Percentiles rank a stretch among this genome's conserved stretches.
These are phyloP conservation scores for Pestalotiopsis sp. DNA, from an alignment of 2,329 filamentous ascomycete genomes.

Conservation along the genomic window DNA sequence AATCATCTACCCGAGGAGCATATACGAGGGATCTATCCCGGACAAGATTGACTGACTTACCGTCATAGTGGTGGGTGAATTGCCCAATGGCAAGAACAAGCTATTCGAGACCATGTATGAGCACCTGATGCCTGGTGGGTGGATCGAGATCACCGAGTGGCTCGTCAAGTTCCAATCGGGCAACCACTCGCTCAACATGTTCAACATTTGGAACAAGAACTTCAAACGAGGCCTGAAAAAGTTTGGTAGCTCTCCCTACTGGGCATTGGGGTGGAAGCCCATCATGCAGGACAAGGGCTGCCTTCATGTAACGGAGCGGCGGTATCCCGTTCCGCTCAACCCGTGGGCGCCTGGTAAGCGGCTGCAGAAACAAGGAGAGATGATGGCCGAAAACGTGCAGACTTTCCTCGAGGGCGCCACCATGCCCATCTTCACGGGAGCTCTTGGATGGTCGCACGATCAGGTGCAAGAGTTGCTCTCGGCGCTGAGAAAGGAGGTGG, in stretches of 20 bases:
- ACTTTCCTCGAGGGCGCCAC: constrained; percentile 26
- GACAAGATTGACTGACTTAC: not conserved
- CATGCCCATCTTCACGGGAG: constrained; percentile 21
- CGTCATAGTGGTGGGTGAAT: constrained; percentile 25
- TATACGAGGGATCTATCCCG: too few species aligned
- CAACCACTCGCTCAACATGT: constrained; percentile 21
- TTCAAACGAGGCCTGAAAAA: constrained; percentile 23
- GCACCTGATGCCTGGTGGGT: constrained; percentile 33
- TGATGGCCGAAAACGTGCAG: constrained; percentile 29
- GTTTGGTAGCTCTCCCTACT: constrained; percentile 32
- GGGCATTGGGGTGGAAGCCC: constrained; percentile 24
- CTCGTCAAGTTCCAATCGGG: constrained; percentile 30
- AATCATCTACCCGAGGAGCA: too few species aligned
- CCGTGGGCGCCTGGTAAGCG: constrained; percentile 30
- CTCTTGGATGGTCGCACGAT: constrained; percentile 24
- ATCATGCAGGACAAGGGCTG: constrained; percentile 25
- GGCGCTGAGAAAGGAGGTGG: constrained; percentile 24
- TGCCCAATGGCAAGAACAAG: constrained; percentile 22
- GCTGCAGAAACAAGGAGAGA: constrained; percentile 27
- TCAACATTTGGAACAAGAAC: constrained; percentile 10
- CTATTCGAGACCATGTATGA: constrained; percentile 30
- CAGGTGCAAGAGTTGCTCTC: constrained; percentile 21
- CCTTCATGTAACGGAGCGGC: constrained; percentile 25
- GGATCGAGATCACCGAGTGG: constrained; percentile 37
- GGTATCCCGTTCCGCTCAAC: constrained; percentile 28